A percentile compares a stretch with the other conserved stretches of the same genome.
phyloP scores from a whole-genome alignment of 345 rosid genomes.

The Acer yangbiense region DNA sequence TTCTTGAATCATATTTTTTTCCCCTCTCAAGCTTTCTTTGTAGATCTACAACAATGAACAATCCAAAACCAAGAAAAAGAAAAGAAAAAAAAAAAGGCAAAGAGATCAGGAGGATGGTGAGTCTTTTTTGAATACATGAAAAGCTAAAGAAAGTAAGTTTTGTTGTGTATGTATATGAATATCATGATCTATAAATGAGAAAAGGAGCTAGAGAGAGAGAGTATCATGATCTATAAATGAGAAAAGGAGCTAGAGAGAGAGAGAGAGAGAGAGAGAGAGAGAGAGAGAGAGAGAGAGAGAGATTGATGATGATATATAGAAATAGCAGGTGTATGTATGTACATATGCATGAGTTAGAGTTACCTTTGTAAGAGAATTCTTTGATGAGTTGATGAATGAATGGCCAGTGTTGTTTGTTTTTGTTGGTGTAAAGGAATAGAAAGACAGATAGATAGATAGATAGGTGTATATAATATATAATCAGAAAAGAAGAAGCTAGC shows the following conservation, averaged over 20 bases:
- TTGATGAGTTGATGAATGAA: slow-evolving; percentile 8
- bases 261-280: not conserved
- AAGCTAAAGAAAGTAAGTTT: slow-evolving; percentile 42
- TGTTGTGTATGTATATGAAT: slow-evolving; percentile 30
- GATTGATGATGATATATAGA: not conserved
- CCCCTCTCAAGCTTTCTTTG: slow-evolving; percentile 23
- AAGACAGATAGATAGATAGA: slow-evolving; percentile 23
- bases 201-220: not conserved
- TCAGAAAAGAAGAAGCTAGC: slow-evolving; percentile 7
- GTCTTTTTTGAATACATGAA: slow-evolving; percentile 44
- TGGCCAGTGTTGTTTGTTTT: slow-evolving; percentile 15
- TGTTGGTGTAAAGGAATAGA: slow-evolving; percentile 29
- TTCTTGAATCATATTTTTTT: slow-evolving; percentile 65
- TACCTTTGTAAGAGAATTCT: slow-evolving; percentile 31
- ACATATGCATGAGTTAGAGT: slow-evolving; percentile 26
- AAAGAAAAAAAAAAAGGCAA: slow-evolving; percentile 32
- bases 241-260: too few relatives aligned
- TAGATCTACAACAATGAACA: slow-evolving; percentile 65
- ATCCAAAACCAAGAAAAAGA: slow-evolving; percentile 48
- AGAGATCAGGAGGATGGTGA: slow-evolving; percentile 22
- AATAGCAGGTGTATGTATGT: slow-evolving; percentile 4
- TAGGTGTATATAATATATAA: not conserved
- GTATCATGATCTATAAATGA: too few relatives aligned
- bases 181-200: slow-evolving; percentile 15
- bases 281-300: slow-evolving; percentile 5